phyloP scores from a whole-genome alignment of 1,284 basidiomycete genomes.

The Termitomyces sp. region DNA sequence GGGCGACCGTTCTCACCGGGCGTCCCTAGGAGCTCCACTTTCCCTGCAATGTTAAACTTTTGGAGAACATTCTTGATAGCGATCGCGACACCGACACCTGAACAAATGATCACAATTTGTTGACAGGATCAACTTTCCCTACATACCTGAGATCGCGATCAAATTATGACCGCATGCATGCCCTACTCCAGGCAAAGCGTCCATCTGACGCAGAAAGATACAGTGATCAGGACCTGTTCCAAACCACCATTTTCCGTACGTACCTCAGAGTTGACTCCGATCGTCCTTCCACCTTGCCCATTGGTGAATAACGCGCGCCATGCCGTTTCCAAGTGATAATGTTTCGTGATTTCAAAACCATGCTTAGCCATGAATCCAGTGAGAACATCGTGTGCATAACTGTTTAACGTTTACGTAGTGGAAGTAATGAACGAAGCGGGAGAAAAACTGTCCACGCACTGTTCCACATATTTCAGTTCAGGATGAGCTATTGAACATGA shows the following conservation, averaged over 20 bases:
- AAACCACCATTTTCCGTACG: background rate
- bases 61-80: constrained; percentile 55
- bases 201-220: constrained; percentile 35
- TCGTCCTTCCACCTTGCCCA: constrained; percentile 50
- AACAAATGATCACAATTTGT: constrained; percentile 1
- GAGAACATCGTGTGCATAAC: constrained; percentile 48
- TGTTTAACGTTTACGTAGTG: constrained; percentile 15
- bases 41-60: constrained; percentile 55
- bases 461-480: constrained; percentile 53
- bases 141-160: constrained; percentile 54
- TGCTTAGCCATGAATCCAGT: constrained; percentile 53
- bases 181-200: constrained; percentile 57
- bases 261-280: constrained; percentile 71
- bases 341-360: constrained; percentile 53
- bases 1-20: constrained; percentile 41
- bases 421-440: background rate
- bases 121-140: background rate
- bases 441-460: constrained; percentile 28
- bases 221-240: background rate
- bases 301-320: constrained; percentile 62
- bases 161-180: constrained; percentile 80
- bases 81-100: constrained; percentile 67
- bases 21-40: constrained; percentile 70
- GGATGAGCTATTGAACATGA: constrained; percentile 43
- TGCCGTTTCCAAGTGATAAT: constrained; percentile 61